Conservation (phyloP, 2,329 filamentous ascomycete species). For the Fusarium stilboides region DNA sequence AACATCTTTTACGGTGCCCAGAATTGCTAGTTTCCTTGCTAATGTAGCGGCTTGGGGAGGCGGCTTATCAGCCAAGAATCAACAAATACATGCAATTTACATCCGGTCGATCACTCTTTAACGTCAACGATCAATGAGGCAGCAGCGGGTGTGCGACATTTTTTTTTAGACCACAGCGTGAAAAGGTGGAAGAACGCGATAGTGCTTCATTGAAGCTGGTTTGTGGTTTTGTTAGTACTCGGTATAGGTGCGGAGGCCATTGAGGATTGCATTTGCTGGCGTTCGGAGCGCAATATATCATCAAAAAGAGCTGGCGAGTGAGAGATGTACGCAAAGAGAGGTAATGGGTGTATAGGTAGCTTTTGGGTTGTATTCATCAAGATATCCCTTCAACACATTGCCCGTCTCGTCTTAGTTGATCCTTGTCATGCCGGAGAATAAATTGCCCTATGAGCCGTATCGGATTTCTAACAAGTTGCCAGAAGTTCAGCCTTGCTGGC, state of each 20-base stretch:
- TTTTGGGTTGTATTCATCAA: conserved; percentile 28
- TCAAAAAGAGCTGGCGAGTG: conserved; percentile 3
- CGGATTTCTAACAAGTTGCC: conserved; percentile 39
- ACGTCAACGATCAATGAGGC: neutral
- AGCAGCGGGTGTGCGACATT: neutral
- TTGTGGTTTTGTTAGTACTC: conserved; percentile 13
- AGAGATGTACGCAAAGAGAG: conserved; percentile 12
- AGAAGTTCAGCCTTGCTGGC: conserved; percentile 8
- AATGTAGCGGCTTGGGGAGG: neutral
- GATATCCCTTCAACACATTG: conserved; percentile 17
- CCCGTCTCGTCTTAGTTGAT: too few species aligned
- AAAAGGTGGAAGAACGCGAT: conserved; percentile 6
- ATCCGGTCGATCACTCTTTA: neutral
- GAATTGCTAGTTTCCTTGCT: neutral
- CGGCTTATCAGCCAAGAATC: neutral
- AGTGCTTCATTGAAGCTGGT: conserved; percentile 15
- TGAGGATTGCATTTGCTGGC: conserved; percentile 38
- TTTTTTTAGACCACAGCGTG: conserved; percentile 4
- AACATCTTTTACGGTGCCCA: neutral
- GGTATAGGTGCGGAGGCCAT: conserved; percentile 19
- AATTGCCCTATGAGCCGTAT: conserved; percentile 43
- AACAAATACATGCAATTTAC: neutral
- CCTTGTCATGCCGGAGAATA: conserved; percentile 15
- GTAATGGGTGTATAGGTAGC: conserved; percentile 27
- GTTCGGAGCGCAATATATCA: conserved; percentile 24